Conservation (phyloP, 1,284 basidiomycete genomes). For the Heterobasidion parviporum region DNA sequence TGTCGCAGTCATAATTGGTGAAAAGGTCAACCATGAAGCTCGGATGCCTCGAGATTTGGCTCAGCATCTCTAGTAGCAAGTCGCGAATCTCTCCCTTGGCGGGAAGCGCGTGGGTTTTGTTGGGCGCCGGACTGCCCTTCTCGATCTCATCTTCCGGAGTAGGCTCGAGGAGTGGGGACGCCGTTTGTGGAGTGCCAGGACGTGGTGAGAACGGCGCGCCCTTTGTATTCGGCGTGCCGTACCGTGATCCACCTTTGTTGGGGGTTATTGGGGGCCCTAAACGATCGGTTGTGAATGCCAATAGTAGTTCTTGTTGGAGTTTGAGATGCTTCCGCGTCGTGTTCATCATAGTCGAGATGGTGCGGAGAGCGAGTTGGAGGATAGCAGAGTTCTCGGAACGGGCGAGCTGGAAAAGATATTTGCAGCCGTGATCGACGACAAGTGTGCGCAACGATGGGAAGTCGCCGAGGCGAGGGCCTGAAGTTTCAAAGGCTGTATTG, state of each 20-base stretch:
- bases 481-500: slow-evolving; percentile 84
- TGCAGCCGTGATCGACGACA: slow-evolving; percentile 86
- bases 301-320: slow-evolving; percentile 93
- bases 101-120: slow-evolving; percentile 56
- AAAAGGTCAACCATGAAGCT: slow-evolving; percentile 95
- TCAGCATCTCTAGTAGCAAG: slow-evolving; percentile 84
- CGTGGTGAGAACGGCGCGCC: slow-evolving; percentile 35
- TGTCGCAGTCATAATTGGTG: slow-evolving; percentile 95
- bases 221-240: slow-evolving; percentile 15
- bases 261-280: slow-evolving; percentile 50
- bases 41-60: slow-evolving; percentile 71
- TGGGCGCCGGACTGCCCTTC: slow-evolving; percentile 42
- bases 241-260: slow-evolving; percentile 12
- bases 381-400: slow-evolving; percentile 82
- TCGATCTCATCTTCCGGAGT: slow-evolving; percentile 37
- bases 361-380: slow-evolving; percentile 75
- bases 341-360: slow-evolving; percentile 84
- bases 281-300: slow-evolving; percentile 90
- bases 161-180: slow-evolving; percentile 37
- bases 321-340: slow-evolving; percentile 86
- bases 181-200: slow-evolving; percentile 44
- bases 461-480: slow-evolving; percentile 66
- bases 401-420: slow-evolving; percentile 92
- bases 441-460: slow-evolving; percentile 71
- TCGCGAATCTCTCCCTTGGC: slow-evolving; percentile 88